Evolutionary conservation across 2,329 filamentous ascomycete genomes (phyloP), one percentile per base, ranked within the genome.

Genomic region (Cytospora paraplurivora): DNA sequence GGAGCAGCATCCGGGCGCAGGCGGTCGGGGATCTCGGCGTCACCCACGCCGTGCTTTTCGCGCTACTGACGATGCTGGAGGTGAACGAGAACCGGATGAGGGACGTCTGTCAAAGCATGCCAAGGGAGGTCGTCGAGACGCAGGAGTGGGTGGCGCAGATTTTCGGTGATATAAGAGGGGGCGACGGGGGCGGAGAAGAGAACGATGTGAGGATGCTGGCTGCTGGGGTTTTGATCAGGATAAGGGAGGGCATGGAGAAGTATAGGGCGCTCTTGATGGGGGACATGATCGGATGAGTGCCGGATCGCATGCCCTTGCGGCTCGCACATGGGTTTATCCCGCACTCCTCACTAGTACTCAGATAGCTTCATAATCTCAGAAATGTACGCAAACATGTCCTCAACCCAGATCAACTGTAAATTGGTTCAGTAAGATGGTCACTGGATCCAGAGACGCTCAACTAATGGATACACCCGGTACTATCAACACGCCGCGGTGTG

Each of bases 141-240:
- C 86, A 91, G 70, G 90, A 92, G 71, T 99, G 95, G 95, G 90
- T 91, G 1, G 83, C 87, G 51, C 81, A 81, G 61, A 84, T 97
- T 1, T 96, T 97, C 75, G 85, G 89, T 65, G 79, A 79, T 38
- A 79, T 78, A 8, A 77, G 79, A 35, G 82, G 82, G 0, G 79
- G 79, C 0, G 81, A 81, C 57, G 78, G 81, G 21, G 77, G 80
- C 44, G 80, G 82, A 52, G 89, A 97, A 72, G 92, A 95, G 73
- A 91, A 90, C 64, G 87, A 89, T 66, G 86, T 94, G 37, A 89
- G 92, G 78, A 91, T 88, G 78, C 72, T 95, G 70, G 89, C 91
- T 5, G 92, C 92, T 0, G 90, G 88, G 0, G 87, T 93, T 56
- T 75, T 96, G 69, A 85, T 98, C 38, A 89, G 89, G 72, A 81